Conservation (phyloP, 2,329 filamentous ascomycete species). For the Aspergillus sp. region DNA sequence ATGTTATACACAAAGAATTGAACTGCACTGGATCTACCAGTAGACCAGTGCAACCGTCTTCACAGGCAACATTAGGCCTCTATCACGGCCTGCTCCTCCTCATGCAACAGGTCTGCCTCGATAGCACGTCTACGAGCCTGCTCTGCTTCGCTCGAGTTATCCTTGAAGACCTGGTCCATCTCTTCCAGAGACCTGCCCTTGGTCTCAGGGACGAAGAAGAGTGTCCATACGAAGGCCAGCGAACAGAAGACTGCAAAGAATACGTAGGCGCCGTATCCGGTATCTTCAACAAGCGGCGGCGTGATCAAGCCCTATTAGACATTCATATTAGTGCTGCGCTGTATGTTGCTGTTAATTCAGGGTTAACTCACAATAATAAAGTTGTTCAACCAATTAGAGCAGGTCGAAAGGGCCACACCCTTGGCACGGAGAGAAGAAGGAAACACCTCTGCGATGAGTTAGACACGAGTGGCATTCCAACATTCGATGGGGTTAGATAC, state of each 20-base stretch:
- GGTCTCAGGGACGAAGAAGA: constrained; percentile 60
- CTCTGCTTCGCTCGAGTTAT: constrained; percentile 38
- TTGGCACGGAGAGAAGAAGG: constrained; percentile 63
- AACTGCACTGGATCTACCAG: neutral
- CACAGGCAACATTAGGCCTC: neutral
- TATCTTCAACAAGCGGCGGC: constrained; percentile 63
- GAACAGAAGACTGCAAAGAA: constrained; percentile 62
- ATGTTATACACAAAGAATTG: neutral
- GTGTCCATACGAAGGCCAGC: constrained; percentile 55
- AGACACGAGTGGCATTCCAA: constrained; percentile 3
- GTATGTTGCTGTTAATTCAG: no score
- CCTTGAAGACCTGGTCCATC: constrained; percentile 52
- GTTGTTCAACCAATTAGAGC: constrained; percentile 66
- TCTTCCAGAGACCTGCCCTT: constrained; percentile 58
- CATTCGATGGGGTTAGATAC: neutral
- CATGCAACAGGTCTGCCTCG: constrained; percentile 32
- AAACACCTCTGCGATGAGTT: constrained; percentile 60
- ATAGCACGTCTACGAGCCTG: constrained; percentile 33
- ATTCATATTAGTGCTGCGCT: neutral
- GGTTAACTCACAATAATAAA: constrained; percentile 55
- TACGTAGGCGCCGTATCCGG: constrained; percentile 55
- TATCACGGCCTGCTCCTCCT: neutral
- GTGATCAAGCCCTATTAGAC: constrained; percentile 59
- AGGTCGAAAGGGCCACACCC: constrained; percentile 66
- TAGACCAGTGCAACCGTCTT: neutral